A percentile compares a stretch with the other conserved stretches of the same genome.
Conservation (phyloP, 2,329 filamentous ascomycete species). For the Cryphonectria naterciae region DNA sequence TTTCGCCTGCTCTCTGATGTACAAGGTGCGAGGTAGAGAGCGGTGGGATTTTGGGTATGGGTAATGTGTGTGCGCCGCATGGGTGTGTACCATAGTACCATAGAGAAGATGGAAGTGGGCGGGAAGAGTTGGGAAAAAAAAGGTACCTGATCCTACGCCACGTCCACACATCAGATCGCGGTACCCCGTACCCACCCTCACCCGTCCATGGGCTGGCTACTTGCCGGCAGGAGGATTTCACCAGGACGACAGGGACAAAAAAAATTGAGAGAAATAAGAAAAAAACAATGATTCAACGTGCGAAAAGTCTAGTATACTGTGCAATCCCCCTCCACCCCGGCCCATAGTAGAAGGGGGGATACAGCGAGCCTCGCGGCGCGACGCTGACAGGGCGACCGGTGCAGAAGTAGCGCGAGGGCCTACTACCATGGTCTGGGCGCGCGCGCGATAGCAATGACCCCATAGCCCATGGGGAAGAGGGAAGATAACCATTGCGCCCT, state of each 20-base stretch:
- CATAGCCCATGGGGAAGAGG: neutral
- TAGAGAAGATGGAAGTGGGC: neutral
- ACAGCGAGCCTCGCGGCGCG: constrained; percentile 13
- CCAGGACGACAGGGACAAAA: neutral
- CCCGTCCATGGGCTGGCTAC: neutral
- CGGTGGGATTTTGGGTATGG: constrained; percentile 3
- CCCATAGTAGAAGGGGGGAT: neutral
- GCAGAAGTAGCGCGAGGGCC: neutral
- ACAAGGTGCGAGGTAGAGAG: neutral
- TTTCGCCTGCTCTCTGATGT: neutral
- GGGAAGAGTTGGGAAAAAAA: neutral
- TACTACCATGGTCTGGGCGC: neutral
- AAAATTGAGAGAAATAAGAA: neutral
- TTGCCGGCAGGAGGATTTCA: constrained; percentile 2
- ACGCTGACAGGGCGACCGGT: neutral
- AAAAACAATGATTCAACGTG: constrained; percentile 1
- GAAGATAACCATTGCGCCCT: neutral
- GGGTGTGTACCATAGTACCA: neutral
- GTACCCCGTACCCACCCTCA: constrained; percentile 4
- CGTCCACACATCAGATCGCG: neutral
- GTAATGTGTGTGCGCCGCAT: neutral
- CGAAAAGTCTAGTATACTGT: constrained; percentile 3
- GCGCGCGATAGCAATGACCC: neutral
- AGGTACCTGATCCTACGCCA: constrained; percentile 5
- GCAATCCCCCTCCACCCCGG: neutral